These are phyloP conservation scores for Schizosaccharomyces pombe DNA, from an alignment of 805 yeast genomes.

Conservation along the genomic window DNA sequence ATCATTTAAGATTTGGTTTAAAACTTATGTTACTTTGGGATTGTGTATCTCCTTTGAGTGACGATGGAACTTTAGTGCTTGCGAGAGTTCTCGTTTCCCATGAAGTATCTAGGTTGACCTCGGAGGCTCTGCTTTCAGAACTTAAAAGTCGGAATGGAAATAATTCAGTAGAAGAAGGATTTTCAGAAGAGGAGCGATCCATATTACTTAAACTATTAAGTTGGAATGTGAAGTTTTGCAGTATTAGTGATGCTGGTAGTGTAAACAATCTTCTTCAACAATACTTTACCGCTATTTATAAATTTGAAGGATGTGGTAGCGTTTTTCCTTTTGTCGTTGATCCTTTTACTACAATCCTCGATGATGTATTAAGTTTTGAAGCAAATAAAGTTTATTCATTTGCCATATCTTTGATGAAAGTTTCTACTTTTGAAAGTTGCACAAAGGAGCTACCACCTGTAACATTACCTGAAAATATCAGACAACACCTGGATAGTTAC, in stretches of 20 bases:
- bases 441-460: neutral
- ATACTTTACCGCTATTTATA: neutral
- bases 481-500: neutral
- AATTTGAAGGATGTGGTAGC: neutral
- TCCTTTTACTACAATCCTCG: neutral
- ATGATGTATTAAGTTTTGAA: neutral
- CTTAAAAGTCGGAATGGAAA: neutral
- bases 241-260: neutral
- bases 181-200: neutral
- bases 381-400: neutral
- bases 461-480: neutral
- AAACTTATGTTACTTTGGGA: neutral
- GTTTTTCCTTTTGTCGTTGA: neutral
- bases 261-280: neutral
- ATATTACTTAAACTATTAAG: neutral
- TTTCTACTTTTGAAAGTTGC: neutral
- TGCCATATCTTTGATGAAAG: slow-evolving; percentile 1
- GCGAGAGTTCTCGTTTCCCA: slow-evolving; percentile 1
- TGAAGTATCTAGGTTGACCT: neutral
- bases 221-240: neutral
- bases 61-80: neutral
- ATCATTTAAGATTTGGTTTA: neutral
- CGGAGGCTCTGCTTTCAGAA: neutral
- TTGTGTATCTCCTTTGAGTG: neutral
- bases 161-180: neutral